phyloP scores from a whole-genome alignment of 495 filamentous ascomycete genomes.

The Lasiosphaeriaceae sp. region DNA sequence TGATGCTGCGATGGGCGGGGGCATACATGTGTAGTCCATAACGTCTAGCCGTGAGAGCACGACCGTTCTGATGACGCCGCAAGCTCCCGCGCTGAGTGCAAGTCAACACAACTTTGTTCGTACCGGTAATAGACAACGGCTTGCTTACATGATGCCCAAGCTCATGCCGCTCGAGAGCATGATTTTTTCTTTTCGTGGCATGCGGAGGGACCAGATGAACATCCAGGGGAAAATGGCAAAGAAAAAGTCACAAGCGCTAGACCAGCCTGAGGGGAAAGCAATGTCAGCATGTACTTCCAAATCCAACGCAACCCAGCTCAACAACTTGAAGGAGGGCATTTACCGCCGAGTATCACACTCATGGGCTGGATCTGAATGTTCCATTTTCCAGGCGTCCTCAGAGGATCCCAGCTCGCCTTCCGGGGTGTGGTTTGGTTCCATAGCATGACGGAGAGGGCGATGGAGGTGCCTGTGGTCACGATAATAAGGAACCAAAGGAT shows the following conservation, averaged over 20 bases:
- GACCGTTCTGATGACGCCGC: slow-evolving; percentile 36
- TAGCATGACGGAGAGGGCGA: slow-evolving; percentile 29
- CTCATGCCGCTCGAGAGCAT: slow-evolving; percentile 41
- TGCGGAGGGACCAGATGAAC: slow-evolving; percentile 38
- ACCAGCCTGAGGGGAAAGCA: slow-evolving; percentile 30
- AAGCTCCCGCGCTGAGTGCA: slow-evolving; percentile 33
- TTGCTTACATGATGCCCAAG: slow-evolving; percentile 38
- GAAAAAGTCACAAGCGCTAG: slow-evolving; percentile 40
- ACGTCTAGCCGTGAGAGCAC: slow-evolving; percentile 34
- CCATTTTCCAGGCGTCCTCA: slow-evolving; percentile 34
- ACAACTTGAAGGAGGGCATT: neutral
- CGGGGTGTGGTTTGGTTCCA: slow-evolving; percentile 37
- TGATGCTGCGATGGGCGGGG: neutral
- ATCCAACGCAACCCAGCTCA: neutral
- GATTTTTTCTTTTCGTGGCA: slow-evolving; percentile 39
- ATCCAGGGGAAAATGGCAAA: slow-evolving; percentile 44
- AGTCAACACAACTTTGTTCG: neutral
- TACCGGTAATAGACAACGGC: neutral
- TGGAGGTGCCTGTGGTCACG: slow-evolving; percentile 28
- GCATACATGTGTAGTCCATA: slow-evolving; percentile 35
- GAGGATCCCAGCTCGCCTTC: slow-evolving; percentile 34
- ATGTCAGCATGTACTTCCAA: slow-evolving; percentile 3
- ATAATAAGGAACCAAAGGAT: slow-evolving; percentile 32
- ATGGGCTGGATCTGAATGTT: slow-evolving; percentile 36
- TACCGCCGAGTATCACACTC: slow-evolving; percentile 36